Base-by-base conservation (phyloP, 352 stramenopile genomes). In the Aphanomyces astaci region DNA sequence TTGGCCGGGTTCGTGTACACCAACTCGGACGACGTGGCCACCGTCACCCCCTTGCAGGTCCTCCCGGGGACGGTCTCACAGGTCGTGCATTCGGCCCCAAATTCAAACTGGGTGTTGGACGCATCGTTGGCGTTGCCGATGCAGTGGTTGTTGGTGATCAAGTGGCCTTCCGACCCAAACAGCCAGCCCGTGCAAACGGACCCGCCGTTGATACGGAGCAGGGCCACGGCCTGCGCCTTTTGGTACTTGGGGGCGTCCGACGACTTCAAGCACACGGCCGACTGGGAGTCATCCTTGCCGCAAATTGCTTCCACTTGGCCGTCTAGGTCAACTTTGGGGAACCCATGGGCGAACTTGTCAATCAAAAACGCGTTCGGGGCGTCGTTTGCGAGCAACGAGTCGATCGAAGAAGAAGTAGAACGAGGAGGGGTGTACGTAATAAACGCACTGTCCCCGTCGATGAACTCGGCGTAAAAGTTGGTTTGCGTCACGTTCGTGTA, bases 141-240 rank as follows among this genome's bases (percentile, higher is more conserved):
- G n/a, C n/a, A n/a, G n/a, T n/a, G n/a, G n/a, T n/a, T n/a, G n/a
- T n/a, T n/a, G n/a, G n/a, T n/a, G n/a, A n/a, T n/a, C n/a, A n/a
- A n/a, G n/a, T n/a, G n/a, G n/a, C n/a, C n/a, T n/a, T n/a, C n/a
- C n/a, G n/a, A n/a, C n/a, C n/a, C n/a, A n/a, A n/a, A n/a, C n/a
- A n/a, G n/a, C n/a, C n/a, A n/a, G n/a, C n/a, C n/a, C n/a, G n/a
- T n/a, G n/a, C n/a, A n/a, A n/a, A n/a, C n/a, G n/a, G n/a, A n/a
- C n/a, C n/a, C n/a, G n/a, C n/a, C n/a, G n/a, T n/a, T n/a, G 60
- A 89, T 88, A 65, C 85, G 78, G 64, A 91, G 36, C 0, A 79
- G 73, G 5, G 77, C 80, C 13, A 91, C 80, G 2, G 76, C 68
- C 43, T 76, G 73, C 0, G 82, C 80, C 48, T 66, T 66, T 11